Evolutionary conservation across 164 flowering plant genomes (phyloP).

Genomic region (Vitis labrusca): DNA sequence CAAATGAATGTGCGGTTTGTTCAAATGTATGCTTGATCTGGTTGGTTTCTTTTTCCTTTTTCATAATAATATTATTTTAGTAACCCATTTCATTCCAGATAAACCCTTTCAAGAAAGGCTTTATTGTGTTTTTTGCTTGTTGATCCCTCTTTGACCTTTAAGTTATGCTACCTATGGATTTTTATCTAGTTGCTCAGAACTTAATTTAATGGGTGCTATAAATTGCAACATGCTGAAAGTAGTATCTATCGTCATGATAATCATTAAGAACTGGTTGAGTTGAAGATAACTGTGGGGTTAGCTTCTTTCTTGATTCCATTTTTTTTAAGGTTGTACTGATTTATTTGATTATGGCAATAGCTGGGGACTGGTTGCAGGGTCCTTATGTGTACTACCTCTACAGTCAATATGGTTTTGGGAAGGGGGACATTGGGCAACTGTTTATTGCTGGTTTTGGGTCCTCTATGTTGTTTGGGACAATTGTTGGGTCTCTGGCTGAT

Average conservation of each 20-base stretch:
- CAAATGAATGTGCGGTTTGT: no score
- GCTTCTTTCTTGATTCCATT: conserved; percentile 11
- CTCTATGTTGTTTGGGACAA: conserved; percentile 96
- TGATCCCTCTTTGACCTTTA: no score
- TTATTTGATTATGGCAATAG: conserved; percentile 33
- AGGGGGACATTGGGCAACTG: conserved; percentile 96
- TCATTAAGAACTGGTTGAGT: neutral
- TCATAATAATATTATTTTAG: neutral
- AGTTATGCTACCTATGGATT: no score
- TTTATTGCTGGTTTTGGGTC: conserved; percentile 99
- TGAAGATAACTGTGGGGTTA: neutral
- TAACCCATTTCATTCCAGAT: neutral
- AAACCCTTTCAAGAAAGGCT: no score
- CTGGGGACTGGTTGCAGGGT: conserved; percentile 98
- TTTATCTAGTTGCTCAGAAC: no score
- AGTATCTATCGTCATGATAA: no score
- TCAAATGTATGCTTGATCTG: no score
- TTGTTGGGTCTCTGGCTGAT: conserved; percentile 98
- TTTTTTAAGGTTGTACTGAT: conserved; percentile 6
- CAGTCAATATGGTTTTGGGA: conserved; percentile 75
- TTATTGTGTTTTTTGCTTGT: no score
- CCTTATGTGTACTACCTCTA: conserved; percentile 92
- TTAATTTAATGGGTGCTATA: no score
- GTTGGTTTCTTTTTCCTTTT: no score
- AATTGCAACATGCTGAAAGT: no score